Evolutionary conservation across 257 asterid species (phyloP).

Genomic region (Solanum etuberosum): DNA sequence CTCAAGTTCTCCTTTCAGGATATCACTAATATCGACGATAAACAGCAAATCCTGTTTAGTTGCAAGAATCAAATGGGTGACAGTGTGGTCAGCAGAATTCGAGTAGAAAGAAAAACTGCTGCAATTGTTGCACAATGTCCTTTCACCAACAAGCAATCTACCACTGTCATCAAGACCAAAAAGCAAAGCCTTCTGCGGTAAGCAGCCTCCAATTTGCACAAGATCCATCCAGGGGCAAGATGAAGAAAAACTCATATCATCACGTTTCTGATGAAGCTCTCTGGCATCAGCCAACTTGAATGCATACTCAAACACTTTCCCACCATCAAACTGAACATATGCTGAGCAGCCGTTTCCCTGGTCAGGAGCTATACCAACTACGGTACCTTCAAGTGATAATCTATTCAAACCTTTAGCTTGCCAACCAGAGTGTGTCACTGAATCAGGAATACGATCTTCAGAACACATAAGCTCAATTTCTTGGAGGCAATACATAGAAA

Average conservation of each 20-base stretch:
- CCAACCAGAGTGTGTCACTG: slow-evolving; percentile 84
- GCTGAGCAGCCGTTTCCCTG: slow-evolving; percentile 40
- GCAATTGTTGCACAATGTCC: slow-evolving; percentile 72
- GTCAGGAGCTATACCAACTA: slow-evolving; percentile 43
- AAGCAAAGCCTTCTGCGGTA: slow-evolving; percentile 40
- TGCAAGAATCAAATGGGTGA: slow-evolving; percentile 65
- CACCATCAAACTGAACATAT: slow-evolving; percentile 73
- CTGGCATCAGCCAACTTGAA: slow-evolving; percentile 37
- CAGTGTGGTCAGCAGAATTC: slow-evolving; percentile 45
- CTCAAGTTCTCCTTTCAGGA: slow-evolving; percentile 48
- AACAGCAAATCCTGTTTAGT: slow-evolving; percentile 81
- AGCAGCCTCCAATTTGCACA: slow-evolving; percentile 32
- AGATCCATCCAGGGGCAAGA: slow-evolving; percentile 75
- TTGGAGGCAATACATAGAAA: slow-evolving; percentile 41
- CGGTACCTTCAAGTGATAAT: slow-evolving; percentile 44
- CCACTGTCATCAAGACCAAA: slow-evolving; percentile 85
- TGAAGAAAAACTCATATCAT: slow-evolving; percentile 50
- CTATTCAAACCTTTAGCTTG: slow-evolving; percentile 35
- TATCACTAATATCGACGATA: slow-evolving; percentile 65
- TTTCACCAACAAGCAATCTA: slow-evolving; percentile 50
- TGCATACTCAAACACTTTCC: slow-evolving; percentile 54
- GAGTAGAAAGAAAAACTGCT: slow-evolving; percentile 80
- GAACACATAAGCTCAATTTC: slow-evolving; percentile 62
- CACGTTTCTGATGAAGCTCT: slow-evolving; percentile 44
- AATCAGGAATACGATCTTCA: slow-evolving; percentile 55